Evolutionary conservation across 2,329 filamentous ascomycete genomes (phyloP), one percentile per base, ranked within the genome.

Genomic region (Talaromyces islandicus): DNA sequence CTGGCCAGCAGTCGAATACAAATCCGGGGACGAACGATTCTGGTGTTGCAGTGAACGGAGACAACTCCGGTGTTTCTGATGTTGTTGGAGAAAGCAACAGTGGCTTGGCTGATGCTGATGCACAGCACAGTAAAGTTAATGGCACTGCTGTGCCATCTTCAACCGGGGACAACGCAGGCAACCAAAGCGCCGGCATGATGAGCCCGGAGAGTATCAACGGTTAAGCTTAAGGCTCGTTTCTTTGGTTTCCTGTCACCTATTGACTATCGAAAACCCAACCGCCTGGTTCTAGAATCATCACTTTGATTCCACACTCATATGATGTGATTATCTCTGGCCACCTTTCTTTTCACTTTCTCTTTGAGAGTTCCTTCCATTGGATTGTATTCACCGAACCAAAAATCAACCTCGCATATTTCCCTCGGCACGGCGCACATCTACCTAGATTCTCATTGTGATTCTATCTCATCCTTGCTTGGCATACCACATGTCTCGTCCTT

Each of bases 151-250:
- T 70, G 29, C 25, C 27, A 58, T 50, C 57, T 41, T 57, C 57
- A 46, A 58, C 63, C 35, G 53, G 46, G 32, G 87, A 87, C 60
- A 85, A 85, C 56, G 35, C 60, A 35, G 58, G 24, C 5, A 57
- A 56, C 32, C 60, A 62, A 57, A 83, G 81, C 19, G 85, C 29
- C 38, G 88, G 88, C 21, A 91, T 93, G 85, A 91, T 93, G 81
- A 94, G 90, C 70, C 91, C 91, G 4, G 87, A 93, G 76, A 92
- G 90, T 73, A 85, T 91, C 65, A 82, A 83, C 73, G 78, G 69
- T 60, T 78, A 73, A 65, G 64, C 57, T 60, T 62, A 35, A 67
- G 32, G 24, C 25, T 32, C 57, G 46, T 61, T 59, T 46, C 29
- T 38, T 48, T 57, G 54, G 29, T 27, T 55, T 11, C 12, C n/a